Percentiles rank a stretch among this genome's conserved stretches.
phyloP scores from a whole-genome alignment of 1,139 yeast species.

The Saccharomyces hybrid region DNA sequence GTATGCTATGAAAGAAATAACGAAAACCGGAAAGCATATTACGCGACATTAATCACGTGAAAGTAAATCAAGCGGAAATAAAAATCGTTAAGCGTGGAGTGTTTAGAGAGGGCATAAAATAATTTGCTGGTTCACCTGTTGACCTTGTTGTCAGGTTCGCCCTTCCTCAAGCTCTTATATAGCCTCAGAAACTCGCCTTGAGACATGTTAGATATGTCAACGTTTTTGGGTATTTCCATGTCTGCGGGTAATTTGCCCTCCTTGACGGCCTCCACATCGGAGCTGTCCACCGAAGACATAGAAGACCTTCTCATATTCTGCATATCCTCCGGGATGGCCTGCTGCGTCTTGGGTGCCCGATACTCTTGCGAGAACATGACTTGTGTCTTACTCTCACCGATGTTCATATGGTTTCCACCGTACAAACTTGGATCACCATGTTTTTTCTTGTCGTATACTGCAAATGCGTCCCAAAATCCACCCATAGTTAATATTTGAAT shows the following conservation, averaged over 20 bases:
- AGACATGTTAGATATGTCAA: constrained; percentile 25
- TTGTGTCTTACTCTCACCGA: constrained; percentile 20
- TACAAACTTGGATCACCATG: constrained; percentile 23
- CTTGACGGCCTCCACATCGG: constrained; percentile 2
- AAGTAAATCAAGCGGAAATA: neutral
- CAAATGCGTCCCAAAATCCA: constrained; percentile 28
- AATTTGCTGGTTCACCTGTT: constrained; percentile 17
- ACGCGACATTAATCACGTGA: neutral
- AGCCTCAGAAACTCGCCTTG: constrained; percentile 26
- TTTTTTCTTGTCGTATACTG: constrained; percentile 28
- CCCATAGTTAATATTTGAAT: constrained; percentile 11
- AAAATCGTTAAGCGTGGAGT: neutral
- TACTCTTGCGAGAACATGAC: constrained; percentile 22
- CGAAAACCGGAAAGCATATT: neutral
- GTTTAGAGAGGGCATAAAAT: too few relatives aligned
- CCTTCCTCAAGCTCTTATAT: constrained; percentile 23
- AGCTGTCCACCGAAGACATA: neutral
- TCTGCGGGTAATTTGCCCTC: constrained; percentile 12
- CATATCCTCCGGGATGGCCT: constrained; percentile 1
- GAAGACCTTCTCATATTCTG: constrained; percentile 5
- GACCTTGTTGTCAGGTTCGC: constrained; percentile 31
- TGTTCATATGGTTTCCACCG: constrained; percentile 23
- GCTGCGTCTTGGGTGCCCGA: constrained; percentile 12
- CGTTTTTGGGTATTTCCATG: constrained; percentile 8
- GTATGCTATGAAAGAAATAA: neutral